Percentiles rank a stretch among this genome's conserved stretches.
These are phyloP conservation scores for Zygotorulaspora sp. DNA, from an alignment of 805 yeast species.

Conservation along the genomic window DNA sequence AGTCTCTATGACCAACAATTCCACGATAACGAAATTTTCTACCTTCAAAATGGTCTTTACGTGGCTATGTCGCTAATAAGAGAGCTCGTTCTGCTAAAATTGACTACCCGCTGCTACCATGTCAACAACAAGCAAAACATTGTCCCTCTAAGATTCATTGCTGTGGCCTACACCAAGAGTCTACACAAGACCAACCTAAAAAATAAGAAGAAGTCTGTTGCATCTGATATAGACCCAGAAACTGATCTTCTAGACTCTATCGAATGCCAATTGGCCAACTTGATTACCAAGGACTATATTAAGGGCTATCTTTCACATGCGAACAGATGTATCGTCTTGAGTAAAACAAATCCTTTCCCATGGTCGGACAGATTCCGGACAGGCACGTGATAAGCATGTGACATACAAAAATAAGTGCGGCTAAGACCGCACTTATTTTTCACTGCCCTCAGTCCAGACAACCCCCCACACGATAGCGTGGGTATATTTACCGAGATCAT, in stretches of 20 bases:
- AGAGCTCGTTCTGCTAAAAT: constrained; percentile 45
- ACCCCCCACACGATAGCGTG: no score
- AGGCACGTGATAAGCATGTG: constrained; percentile 3
- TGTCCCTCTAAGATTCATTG: constrained; percentile 15
- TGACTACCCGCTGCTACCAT: constrained; percentile 41
- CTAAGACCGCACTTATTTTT: no score
- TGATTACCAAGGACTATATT: constrained; percentile 55
- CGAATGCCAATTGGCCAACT: constrained; percentile 65
- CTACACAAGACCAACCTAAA: constrained; percentile 1
- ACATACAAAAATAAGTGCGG: no score
- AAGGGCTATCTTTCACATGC: constrained; percentile 83
- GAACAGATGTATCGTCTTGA: constrained; percentile 65
- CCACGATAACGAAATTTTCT: constrained; percentile 42
- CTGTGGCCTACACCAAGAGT: constrained; percentile 9
- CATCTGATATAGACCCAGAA: constrained; percentile 12
- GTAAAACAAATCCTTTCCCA: constrained; percentile 74
- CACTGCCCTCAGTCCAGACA: constrained; percentile 1
- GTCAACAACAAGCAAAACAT: constrained; percentile 16
- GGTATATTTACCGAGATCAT: not conserved
- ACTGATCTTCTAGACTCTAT: constrained; percentile 44
- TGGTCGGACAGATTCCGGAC: constrained; percentile 21
- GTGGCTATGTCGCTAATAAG: constrained; percentile 52
- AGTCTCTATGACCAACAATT: constrained; percentile 45
- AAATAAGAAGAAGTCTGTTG: constrained; percentile 4
- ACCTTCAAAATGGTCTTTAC: constrained; percentile 58